These are phyloP conservation scores for Hsuehochloa calcarea DNA, from an alignment of 176 grass and related monocot species.

Conservation along the genomic window DNA sequence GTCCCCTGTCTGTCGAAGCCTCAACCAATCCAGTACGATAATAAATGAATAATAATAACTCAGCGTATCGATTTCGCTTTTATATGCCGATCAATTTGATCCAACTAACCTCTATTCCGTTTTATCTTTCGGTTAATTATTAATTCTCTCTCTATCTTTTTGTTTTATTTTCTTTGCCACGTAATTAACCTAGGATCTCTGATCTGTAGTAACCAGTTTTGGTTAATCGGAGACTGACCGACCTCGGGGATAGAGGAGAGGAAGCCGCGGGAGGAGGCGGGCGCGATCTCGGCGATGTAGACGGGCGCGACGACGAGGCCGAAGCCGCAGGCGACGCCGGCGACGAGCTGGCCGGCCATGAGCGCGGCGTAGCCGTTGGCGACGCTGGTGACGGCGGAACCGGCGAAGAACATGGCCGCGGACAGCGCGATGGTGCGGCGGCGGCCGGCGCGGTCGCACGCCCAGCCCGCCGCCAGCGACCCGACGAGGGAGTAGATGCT, in stretches of 20 bases:
- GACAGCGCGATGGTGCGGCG: constrained; percentile 48
- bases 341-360: constrained; percentile 50
- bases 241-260: constrained; percentile 68
- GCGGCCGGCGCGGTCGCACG: constrained; percentile 53
- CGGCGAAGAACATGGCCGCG: constrained; percentile 52
- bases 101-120: neutral
- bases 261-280: constrained; percentile 49
- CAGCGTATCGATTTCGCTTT: neutral
- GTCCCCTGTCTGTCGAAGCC: neutral
- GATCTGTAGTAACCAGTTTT: neutral
- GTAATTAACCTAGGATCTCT: too few relatives aligned
- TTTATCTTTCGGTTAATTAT: neutral
- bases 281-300: constrained; percentile 66
- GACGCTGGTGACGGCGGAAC: constrained; percentile 36
- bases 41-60: neutral
- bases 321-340: constrained; percentile 61
- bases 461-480: constrained; percentile 59
- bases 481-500: constrained; percentile 65
- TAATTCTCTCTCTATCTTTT: neutral
- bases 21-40: neutral
- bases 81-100: neutral
- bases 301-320: constrained; percentile 49
- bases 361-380: constrained; percentile 46
- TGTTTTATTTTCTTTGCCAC: neutral
- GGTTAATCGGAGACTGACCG: neutral